These are phyloP conservation scores for Eucalyptus erythrocorys DNA, from an alignment of 345 rosid genomes.

Conservation along the genomic window DNA sequence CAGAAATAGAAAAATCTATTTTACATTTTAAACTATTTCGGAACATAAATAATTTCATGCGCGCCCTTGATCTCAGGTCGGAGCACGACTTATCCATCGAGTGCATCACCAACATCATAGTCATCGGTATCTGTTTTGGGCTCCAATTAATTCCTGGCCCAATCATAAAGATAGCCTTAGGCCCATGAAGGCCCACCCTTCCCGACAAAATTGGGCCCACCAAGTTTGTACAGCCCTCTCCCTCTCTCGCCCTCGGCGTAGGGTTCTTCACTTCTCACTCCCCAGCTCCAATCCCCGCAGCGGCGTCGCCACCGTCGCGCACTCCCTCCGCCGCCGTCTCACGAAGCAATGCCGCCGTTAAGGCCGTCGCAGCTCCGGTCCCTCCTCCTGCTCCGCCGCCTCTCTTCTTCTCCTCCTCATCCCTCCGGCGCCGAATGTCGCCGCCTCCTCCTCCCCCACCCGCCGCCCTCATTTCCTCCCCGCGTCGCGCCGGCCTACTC, in stretches of 20 bases:
- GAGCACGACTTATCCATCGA: not conserved
- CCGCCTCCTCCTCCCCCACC: not conserved
- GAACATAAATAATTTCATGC: too few species aligned
- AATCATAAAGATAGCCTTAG: not conserved
- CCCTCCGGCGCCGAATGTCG: not conserved
- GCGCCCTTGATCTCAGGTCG: not conserved
- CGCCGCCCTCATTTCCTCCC: constrained; percentile 1
- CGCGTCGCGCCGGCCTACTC: not conserved
- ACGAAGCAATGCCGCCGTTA: constrained; percentile 42
- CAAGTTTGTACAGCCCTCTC: not conserved
- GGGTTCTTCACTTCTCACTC: not conserved
- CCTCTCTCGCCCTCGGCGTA: not conserved
- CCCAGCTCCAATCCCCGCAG: not conserved
- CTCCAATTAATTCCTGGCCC: not conserved
- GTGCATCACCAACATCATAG: not conserved
- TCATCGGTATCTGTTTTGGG: not conserved
- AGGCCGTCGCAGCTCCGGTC: constrained; percentile 40
- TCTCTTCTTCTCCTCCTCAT: constrained; percentile 1
- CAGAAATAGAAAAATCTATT: too few species aligned
- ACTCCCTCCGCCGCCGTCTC: not conserved
- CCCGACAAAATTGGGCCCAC: not conserved
- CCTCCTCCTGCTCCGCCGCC: constrained; percentile 15
- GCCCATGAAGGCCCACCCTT: not conserved
- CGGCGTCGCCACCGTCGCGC: not conserved
- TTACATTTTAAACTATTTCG: too few species aligned